Conservation (phyloP, 2,329 filamentous ascomycete genomes). For the Peltaster fructicola region DNA sequence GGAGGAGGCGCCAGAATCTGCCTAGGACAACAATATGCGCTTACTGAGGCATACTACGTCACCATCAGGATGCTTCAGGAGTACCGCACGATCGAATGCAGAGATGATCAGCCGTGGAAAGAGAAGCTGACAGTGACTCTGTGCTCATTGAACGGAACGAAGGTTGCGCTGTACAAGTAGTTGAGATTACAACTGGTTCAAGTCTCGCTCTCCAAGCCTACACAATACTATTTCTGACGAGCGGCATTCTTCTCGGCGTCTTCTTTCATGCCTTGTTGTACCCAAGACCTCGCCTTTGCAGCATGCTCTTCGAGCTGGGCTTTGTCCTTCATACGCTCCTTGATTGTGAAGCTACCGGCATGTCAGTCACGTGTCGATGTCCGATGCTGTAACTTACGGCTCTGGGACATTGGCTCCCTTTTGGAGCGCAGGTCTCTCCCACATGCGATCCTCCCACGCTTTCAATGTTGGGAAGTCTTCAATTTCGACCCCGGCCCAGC, state of each 20-base stretch:
- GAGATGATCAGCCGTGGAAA: conserved; percentile 4
- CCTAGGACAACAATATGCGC: conserved; percentile 6
- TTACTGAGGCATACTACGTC: conserved; percentile 5
- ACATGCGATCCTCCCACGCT: conserved; percentile 58
- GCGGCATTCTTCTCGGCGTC: too few species aligned
- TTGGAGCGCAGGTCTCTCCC: conserved; percentile 52
- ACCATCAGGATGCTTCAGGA: conserved; percentile 5
- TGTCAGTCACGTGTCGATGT: too few species aligned
- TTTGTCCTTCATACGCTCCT: too few species aligned
- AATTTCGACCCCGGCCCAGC: conserved; percentile 48
- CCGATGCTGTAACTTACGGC: too few species aligned
- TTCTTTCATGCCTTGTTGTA: too few species aligned
- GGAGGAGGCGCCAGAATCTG: conserved; percentile 6
- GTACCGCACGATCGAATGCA: conserved; percentile 3
- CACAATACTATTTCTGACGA: too few species aligned
- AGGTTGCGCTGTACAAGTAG: conserved; percentile 3
- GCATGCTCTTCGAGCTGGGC: too few species aligned
- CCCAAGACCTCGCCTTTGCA: too few species aligned
- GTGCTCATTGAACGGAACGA: conserved; percentile 3
- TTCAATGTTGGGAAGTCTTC: conserved; percentile 59
- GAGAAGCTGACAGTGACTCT: conserved; percentile 6
- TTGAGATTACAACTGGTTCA: too few species aligned
- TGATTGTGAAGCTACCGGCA: too few species aligned
- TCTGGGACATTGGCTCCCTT: conserved; percentile 60
- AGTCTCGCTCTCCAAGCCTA: too few species aligned